phyloP scores from a whole-genome alignment of 2,329 filamentous ascomycete species.

The Venturiaceae sp. region DNA sequence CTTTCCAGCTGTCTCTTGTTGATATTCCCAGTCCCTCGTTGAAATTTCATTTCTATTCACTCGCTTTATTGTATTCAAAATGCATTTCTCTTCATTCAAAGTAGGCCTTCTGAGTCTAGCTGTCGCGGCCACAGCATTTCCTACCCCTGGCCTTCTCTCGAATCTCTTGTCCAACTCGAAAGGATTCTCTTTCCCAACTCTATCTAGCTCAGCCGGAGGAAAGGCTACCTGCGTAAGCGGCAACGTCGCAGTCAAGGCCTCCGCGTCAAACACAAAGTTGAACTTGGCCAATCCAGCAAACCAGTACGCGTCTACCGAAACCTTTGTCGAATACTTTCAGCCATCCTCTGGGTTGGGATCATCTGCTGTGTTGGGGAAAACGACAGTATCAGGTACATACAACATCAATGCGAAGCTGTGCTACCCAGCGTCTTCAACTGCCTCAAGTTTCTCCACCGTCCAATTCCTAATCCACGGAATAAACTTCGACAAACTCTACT shows the following conservation, averaged over 20 bases:
- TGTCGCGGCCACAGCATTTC: background rate
- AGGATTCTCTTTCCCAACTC: background rate
- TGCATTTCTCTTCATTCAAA: background rate
- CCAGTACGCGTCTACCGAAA: background rate
- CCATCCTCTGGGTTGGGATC: background rate
- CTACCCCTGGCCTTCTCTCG: background rate
- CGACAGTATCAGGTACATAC: slow-evolving; percentile 40
- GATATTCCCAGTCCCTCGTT: background rate
- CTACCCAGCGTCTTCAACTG: slow-evolving; percentile 35
- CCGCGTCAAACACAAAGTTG: background rate
- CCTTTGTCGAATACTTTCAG: slow-evolving; percentile 2
- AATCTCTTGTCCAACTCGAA: background rate
- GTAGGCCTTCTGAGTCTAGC: background rate
- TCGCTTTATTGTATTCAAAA: background rate
- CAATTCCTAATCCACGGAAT: slow-evolving; percentile 46
- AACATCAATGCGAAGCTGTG: slow-evolving; percentile 53
- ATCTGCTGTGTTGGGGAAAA: background rate
- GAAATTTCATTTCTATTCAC: background rate
- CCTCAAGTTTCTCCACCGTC: slow-evolving; percentile 17
- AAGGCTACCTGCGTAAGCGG: background rate
- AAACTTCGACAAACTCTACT: slow-evolving; percentile 41
- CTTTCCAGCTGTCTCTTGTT: background rate
- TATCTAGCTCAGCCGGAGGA: background rate
- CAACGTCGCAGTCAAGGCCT: background rate
- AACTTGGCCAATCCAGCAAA: background rate